A percentile compares a stretch with the other conserved stretches of the same genome.
Evolutionary conservation across 306 rosid genomes (phyloP).

Genomic region (Ochetophila trinervis): DNA sequence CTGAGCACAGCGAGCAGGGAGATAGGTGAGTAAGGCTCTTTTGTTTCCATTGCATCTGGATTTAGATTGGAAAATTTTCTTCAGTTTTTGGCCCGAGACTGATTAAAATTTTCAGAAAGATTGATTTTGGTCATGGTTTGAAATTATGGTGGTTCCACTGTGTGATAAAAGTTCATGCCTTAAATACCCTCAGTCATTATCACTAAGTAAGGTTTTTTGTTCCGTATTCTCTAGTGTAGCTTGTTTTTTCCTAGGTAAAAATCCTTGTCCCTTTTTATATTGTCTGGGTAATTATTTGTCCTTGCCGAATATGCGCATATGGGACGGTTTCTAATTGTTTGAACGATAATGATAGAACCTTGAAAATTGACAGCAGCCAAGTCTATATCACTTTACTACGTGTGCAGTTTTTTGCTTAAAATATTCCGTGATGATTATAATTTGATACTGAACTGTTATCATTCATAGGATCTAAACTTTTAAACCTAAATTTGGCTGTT

Average conservation of each 20-base stretch:
- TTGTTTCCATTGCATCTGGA: background rate
- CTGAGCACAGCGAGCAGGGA: slow-evolving; percentile 90
- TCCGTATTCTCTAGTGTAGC: background rate
- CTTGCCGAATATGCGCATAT: background rate
- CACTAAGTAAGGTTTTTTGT: slow-evolving; percentile 10
- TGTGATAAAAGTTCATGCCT: slow-evolving; percentile 7
- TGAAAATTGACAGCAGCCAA: too few species aligned
- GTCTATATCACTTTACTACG: background rate
- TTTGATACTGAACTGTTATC: background rate
- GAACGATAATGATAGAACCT: background rate
- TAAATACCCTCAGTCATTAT: slow-evolving; percentile 13
- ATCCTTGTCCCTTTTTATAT: background rate
- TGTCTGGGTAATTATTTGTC: background rate
- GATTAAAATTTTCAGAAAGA: background rate
- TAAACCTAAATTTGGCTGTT: slow-evolving; percentile 3
- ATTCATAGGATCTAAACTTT: background rate
- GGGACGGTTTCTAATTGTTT: background rate
- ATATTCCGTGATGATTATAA: background rate
- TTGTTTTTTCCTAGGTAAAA: background rate
- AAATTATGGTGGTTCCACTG: background rate
- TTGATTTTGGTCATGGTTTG: slow-evolving; percentile 1
- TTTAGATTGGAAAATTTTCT: background rate
- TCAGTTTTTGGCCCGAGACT: background rate
- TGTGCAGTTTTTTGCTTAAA: background rate
- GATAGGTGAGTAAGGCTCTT: slow-evolving; percentile 51